Evolutionary conservation across 2,329 filamentous ascomycete genomes (phyloP), one percentile per base, ranked within the genome.

Genomic region (Xylariales sp.): DNA sequence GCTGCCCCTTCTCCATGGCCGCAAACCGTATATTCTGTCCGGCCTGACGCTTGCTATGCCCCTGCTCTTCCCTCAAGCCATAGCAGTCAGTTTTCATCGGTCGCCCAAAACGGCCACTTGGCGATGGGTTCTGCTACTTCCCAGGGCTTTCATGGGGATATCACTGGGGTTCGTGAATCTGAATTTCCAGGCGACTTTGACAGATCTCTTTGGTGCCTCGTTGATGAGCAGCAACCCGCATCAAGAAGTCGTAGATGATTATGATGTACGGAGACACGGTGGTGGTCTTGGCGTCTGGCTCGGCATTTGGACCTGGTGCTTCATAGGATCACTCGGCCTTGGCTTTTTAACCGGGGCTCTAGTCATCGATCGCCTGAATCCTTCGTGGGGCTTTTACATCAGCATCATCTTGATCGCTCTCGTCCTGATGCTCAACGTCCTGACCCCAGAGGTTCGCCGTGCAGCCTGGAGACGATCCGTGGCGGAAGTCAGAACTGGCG

Each of bases 231-330:
- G 72, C 29, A 79, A 80, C 36, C 84, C 86, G 2, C 84, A 88
- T 52, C 81, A 87, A 61, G 85, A 88, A 54, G 64, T 84, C 15
- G 80, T 84, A 1, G 74, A 82, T 43, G 63, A 73, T 10, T 78
- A 77, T 50, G 86, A 89, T 58, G 76, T 85, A 14, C 76, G 86
- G 41, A 72, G 85, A 29, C 83, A 88, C 54, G 86, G 86, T 6
- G 84, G 86, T 10, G 86, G 86, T 0, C 82, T 89, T 67, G 86
- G 86, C 0, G 66, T 86, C n/a, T 90, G 86, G 86, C 69, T 88
- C 8, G 83, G 84, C 2, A 71, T 86, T 41, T 89, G 85, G 84
- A 82, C 82, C 0, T 90, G 82, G 79, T 86, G 83, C 56, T 86
- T 78, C 61, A 79, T 86, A 51, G 83, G 81, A 5, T 86, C 84